A percentile compares a stretch with the other conserved stretches of the same genome.
phyloP scores from a whole-genome alignment of 257 asterid genomes.

The Petunia secreta region DNA sequence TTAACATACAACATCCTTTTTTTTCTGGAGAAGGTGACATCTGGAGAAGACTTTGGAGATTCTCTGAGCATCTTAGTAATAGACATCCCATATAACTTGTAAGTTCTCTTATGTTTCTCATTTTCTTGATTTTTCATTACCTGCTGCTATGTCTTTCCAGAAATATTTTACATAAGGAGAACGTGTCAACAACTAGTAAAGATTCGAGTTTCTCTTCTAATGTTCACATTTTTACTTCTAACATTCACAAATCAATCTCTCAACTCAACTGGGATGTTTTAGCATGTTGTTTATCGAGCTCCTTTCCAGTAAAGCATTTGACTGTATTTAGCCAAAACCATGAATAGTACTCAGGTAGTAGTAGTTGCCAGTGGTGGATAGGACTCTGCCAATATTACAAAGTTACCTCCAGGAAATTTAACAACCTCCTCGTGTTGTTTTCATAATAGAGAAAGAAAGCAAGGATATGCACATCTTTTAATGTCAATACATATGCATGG shows the following conservation, averaged over 20 bases:
- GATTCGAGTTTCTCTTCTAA: background rate
- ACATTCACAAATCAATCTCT: background rate
- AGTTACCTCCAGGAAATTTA: background rate
- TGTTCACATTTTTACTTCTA: background rate
- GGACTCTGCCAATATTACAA: background rate
- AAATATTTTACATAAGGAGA: background rate
- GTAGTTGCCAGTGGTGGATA: background rate
- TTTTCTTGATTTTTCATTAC: background rate
- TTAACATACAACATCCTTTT: background rate
- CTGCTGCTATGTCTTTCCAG: background rate
- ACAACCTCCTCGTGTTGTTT: background rate
- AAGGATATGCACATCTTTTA: constrained; percentile 40
- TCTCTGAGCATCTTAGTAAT: background rate
- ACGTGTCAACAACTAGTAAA: background rate
- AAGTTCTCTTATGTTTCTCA: background rate
- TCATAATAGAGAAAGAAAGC: background rate
- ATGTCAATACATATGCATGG: constrained; percentile 43
- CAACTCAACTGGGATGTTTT: background rate
- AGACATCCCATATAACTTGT: background rate
- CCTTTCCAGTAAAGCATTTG: background rate
- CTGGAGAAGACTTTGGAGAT: background rate
- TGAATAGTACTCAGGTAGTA: background rate
- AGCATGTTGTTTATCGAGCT: background rate
- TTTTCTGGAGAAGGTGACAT: background rate
- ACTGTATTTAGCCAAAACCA: background rate